Evolutionary conservation across 148 eudicot genomes (phyloP).

Genomic region (Pouteria glomerata): DNA sequence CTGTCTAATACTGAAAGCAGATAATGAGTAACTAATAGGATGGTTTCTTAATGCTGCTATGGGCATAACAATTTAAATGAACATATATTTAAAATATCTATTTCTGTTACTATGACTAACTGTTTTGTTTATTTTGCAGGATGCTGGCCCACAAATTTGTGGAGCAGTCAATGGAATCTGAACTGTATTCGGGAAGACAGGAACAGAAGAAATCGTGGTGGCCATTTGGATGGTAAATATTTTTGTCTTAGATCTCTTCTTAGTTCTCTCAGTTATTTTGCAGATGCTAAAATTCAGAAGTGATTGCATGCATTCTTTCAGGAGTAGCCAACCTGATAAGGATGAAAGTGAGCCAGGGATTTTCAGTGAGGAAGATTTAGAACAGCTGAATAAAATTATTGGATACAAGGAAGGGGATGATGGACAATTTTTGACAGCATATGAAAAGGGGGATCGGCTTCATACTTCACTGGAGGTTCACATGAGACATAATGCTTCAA

Average conservation of each 20-base stretch:
- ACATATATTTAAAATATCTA: not conserved
- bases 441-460: constrained; percentile 46
- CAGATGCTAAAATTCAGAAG: constrained; percentile 4
- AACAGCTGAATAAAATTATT: constrained; percentile 71
- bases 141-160: constrained; percentile 97
- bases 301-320: constrained; percentile 20
- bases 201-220: constrained; percentile 88
- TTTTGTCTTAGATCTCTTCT: not conserved
- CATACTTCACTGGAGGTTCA: constrained; percentile 71
- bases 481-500: constrained; percentile 97
- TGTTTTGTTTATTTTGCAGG: constrained; percentile 35
- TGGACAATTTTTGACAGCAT: constrained; percentile 30
- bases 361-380: constrained; percentile 82
- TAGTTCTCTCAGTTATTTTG: not conserved
- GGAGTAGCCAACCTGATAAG: constrained; percentile 56
- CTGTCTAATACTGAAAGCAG: too few relatives aligned
- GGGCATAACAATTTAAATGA: too few relatives aligned
- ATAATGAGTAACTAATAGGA: too few relatives aligned
- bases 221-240: constrained; percentile 78
- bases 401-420: constrained; percentile 85
- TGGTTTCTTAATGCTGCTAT: too few relatives aligned
- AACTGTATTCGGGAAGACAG: constrained; percentile 42
- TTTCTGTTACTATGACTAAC: not conserved
- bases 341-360: constrained; percentile 59
- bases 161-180: constrained; percentile 65